Percentiles rank a stretch among this genome's conserved stretches.
phyloP scores from a whole-genome alignment of 805 yeast genomes.

The Kluyveromyces wickerhamii region DNA sequence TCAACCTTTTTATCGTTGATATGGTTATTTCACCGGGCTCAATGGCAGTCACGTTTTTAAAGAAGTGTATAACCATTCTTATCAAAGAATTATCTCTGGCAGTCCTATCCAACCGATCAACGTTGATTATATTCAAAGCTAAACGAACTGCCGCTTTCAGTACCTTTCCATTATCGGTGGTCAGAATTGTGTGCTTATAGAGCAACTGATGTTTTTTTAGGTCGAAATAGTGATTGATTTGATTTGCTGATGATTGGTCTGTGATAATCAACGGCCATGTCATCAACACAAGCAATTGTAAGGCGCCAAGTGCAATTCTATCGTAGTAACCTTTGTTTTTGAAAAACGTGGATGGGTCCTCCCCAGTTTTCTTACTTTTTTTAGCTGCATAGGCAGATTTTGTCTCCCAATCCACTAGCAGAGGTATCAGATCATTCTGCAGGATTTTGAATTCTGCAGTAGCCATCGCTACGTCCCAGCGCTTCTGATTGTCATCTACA shows the following conservation, averaged over 20 bases:
- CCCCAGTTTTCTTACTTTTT: conserved; percentile 11
- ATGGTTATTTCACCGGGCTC: conserved; percentile 58
- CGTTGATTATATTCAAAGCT: conserved; percentile 52
- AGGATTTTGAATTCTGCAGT: conserved; percentile 75
- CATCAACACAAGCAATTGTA: conserved; percentile 74
- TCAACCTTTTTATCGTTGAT: conserved; percentile 33
- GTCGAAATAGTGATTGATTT: conserved; percentile 48
- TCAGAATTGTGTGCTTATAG: conserved; percentile 64
- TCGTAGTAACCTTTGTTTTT: conserved; percentile 32
- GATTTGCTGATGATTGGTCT: conserved; percentile 50
- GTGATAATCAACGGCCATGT: conserved; percentile 80
- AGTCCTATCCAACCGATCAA: conserved; percentile 47
- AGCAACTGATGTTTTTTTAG: conserved; percentile 57
- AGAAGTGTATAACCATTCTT: conserved; percentile 60
- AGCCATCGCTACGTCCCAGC: conserved; percentile 80
- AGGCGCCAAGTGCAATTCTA: conserved; percentile 58
- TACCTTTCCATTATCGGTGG: conserved; percentile 50
- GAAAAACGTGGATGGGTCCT: conserved; percentile 26
- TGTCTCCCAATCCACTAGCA: conserved; percentile 65
- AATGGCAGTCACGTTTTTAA: conserved; percentile 71
- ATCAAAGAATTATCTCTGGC: conserved; percentile 66
- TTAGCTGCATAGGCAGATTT: conserved; percentile 23
- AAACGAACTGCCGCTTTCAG: conserved; percentile 63
- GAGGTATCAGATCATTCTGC: conserved; percentile 61
- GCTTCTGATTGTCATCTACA: conserved; percentile 64